Percentiles rank a stretch among this genome's conserved stretches.
Conservation (phyloP, 2,329 filamentous ascomycete genomes). For the Neopestalotiopsis sp. region DNA sequence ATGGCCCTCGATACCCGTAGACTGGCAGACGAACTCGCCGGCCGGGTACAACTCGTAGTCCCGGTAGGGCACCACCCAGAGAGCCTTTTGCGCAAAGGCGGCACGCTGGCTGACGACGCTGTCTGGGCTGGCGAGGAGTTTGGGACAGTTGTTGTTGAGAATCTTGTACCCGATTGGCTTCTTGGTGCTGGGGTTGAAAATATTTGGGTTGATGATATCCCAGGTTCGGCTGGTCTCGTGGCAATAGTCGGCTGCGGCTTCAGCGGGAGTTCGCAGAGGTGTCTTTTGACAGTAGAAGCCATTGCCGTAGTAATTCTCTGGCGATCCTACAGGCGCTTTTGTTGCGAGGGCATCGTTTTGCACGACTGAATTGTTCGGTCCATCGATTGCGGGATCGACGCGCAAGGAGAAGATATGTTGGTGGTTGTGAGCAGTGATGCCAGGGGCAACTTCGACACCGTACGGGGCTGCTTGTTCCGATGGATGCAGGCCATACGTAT, state of each 20-base stretch:
- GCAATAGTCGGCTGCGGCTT: conserved; percentile 54
- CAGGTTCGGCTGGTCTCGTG: conserved; percentile 55
- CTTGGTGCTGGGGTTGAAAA: conserved; percentile 51
- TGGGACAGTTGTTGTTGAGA: conserved; percentile 47
- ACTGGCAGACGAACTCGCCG: conserved; percentile 57
- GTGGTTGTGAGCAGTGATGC: conserved; percentile 68
- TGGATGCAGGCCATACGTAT: conserved; percentile 60
- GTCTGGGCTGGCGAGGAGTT: conserved; percentile 49
- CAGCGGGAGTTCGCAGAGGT: conserved; percentile 43
- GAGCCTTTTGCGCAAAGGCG: conserved; percentile 49
- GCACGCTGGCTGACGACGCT: conserved; percentile 47
- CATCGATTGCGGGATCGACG: conserved; percentile 65
- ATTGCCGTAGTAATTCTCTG: conserved; percentile 24
- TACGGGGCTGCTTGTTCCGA: conserved; percentile 59
- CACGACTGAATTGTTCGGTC: conserved; percentile 30
- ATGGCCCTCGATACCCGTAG: conserved; percentile 40
- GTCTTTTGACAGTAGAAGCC: conserved; percentile 45
- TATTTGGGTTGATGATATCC: conserved; percentile 51
- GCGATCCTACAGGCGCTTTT: background rate
- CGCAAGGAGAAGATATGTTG: conserved; percentile 70
- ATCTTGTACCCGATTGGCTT: conserved; percentile 56
- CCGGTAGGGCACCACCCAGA: conserved; percentile 54
- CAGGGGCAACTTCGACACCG: conserved; percentile 67
- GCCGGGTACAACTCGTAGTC: conserved; percentile 57
- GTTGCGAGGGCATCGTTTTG: conserved; percentile 19